Percentiles rank a stretch among this genome's conserved stretches.
phyloP scores from a whole-genome alignment of 1,284 basidiomycete species.

The Cryptococcus wingfieldii region DNA sequence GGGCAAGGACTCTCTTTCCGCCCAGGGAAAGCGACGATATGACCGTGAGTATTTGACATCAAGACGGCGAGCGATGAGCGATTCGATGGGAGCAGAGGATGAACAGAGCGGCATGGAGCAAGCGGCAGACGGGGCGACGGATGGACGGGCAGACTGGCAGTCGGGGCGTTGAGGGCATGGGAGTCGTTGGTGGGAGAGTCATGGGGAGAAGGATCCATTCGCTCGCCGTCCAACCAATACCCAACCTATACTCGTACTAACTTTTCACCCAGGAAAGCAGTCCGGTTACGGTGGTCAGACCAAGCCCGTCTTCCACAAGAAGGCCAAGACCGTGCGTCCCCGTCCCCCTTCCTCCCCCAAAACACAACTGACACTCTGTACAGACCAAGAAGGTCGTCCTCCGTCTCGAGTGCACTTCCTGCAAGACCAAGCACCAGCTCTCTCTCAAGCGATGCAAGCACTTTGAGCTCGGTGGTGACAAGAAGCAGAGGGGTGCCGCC shows the following conservation, averaged over 20 bases:
- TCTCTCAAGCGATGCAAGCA: conserved; percentile 99
- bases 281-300: conserved; percentile 99
- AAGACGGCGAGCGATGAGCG: neutral
- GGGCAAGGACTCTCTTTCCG: conserved; percentile 92
- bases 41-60: conserved; percentile 57
- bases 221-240: neutral
- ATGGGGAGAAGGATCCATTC: neutral
- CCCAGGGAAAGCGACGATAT: conserved; percentile 99
- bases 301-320: conserved; percentile 98
- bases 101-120: neutral
- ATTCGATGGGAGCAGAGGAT: neutral
- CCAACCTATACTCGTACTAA: neutral
- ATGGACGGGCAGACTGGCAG: neutral
- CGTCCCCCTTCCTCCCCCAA: no score
- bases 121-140: neutral
- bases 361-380: neutral
- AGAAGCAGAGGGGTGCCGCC: conserved; percentile 67
- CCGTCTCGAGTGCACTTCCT: conserved; percentile 93
- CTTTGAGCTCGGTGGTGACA: conserved; percentile 99
- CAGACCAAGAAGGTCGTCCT: conserved; percentile 97
- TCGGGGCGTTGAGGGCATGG: neutral
- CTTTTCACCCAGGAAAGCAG: conserved; percentile 61
- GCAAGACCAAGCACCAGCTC: conserved; percentile 98
- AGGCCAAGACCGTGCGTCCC: conserved; percentile 47
- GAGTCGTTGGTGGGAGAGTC: neutral